Evolutionary conservation across 805 yeast genomes (phyloP).

Genomic region (Ogataea ramenticola): DNA sequence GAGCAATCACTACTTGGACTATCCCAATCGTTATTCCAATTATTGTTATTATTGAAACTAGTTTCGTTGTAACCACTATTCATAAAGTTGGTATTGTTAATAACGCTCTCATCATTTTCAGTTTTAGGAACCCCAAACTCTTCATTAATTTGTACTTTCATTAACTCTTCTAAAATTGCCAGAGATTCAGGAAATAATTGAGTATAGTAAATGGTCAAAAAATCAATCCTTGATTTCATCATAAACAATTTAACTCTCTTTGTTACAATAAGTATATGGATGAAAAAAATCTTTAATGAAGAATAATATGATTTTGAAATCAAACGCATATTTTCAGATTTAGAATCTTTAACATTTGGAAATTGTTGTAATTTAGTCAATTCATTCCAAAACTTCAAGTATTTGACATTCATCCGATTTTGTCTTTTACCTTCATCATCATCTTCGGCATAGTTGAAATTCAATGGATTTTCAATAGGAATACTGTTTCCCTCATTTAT

Average conservation of each 20-base stretch:
- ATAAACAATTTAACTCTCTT: not conserved
- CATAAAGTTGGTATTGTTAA: too few relatives aligned
- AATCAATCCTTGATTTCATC: constrained; percentile 2
- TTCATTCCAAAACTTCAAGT: constrained; percentile 7
- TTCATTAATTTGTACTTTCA: constrained; percentile 4
- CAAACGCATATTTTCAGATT: constrained; percentile 5
- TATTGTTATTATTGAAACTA: too few relatives aligned
- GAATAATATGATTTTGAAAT: constrained; percentile 17
- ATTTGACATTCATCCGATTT: not conserved
- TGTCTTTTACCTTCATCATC: not conserved
- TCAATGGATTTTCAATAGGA: not conserved
- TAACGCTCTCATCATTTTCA: not conserved
- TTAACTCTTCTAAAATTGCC: constrained; percentile 6
- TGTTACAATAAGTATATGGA: not conserved
- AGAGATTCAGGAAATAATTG: constrained; percentile 7
- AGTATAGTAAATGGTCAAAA: constrained; percentile 1
- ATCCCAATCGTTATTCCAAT: not conserved
- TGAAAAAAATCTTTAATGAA: constrained; percentile 6
- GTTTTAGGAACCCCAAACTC: not conserved
- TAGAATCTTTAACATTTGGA: constrained; percentile 6
- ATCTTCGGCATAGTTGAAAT: too few relatives aligned
- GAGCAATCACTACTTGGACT: not conserved
- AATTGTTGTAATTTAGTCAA: constrained; percentile 8
- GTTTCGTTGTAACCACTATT: too few relatives aligned
- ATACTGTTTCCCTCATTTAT: not conserved